phyloP scores from a whole-genome alignment of 2,329 filamentous ascomycete genomes.

The Beauveria scarabaeidicola region DNA sequence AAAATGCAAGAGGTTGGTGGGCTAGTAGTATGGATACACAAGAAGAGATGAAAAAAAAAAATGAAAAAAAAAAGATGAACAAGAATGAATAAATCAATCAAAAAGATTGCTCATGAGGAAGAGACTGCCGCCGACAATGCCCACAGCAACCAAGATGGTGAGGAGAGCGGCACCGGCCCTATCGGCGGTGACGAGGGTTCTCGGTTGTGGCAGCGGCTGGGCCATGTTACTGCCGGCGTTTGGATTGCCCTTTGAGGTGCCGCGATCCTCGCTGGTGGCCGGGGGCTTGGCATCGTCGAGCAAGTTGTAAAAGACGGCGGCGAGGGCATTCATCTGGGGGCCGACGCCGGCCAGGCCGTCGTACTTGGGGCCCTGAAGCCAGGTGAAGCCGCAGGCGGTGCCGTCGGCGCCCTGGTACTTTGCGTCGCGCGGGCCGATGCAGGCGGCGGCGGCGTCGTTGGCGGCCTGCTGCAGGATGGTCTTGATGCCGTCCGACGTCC shows the following conservation, averaged over 20 bases:
- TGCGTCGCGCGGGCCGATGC: conserved; percentile 35
- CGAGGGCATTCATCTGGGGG: conserved; percentile 60
- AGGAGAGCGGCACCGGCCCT: conserved; percentile 47
- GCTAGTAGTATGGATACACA: background rate
- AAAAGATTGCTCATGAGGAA: conserved; percentile 35
- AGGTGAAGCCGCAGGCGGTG: conserved; percentile 60
- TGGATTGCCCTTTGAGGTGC: conserved; percentile 46
- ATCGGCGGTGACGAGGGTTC: conserved; percentile 38
- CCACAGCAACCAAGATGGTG: conserved; percentile 40
- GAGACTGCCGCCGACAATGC: conserved; percentile 38
- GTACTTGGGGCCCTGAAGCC: conserved; percentile 45
- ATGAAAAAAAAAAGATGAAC: background rate
- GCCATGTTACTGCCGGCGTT: conserved; percentile 32
- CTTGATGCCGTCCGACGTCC: conserved; percentile 39
- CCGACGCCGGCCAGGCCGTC: conserved; percentile 57
- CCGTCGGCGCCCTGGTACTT: conserved; percentile 44
- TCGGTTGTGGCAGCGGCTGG: conserved; percentile 18
- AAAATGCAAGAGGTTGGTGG: background rate
- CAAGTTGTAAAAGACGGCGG: conserved; percentile 54
- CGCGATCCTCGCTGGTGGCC: conserved; percentile 47
- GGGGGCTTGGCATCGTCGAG: conserved; percentile 34
- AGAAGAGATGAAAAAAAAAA: background rate
- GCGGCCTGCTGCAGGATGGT: conserved; percentile 43
- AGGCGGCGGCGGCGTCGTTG: conserved; percentile 41
- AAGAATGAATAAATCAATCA: background rate